A percentile compares a stretch with the other conserved stretches of the same genome.
phyloP scores from a whole-genome alignment of 179 eudicot genomes.

The Camellia oleifera region DNA sequence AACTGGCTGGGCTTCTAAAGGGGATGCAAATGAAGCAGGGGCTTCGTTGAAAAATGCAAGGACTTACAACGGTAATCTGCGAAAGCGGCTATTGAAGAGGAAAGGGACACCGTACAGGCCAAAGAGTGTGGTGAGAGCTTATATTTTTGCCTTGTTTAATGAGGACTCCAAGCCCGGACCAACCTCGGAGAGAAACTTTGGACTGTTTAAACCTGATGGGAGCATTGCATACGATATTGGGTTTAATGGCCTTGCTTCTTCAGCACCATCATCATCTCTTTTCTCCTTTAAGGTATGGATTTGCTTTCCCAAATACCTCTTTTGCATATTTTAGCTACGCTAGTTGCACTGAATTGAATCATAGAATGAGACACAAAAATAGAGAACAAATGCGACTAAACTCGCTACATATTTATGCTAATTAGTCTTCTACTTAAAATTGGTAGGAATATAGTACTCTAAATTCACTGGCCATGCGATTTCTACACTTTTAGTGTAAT shows the following conservation, averaged over 20 bases:
- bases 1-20: conserved; percentile 94
- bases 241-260: conserved; percentile 59
- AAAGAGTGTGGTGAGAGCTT: conserved; percentile 49
- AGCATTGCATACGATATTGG: conserved; percentile 73
- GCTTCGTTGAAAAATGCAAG: conserved; percentile 53
- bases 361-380: no score
- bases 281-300: conserved; percentile 42
- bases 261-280: conserved; percentile 41
- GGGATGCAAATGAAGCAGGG: conserved; percentile 63
- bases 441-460: no score
- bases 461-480: no score
- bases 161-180: conserved; percentile 86
- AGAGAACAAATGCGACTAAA: no score
- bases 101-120: conserved; percentile 85
- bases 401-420: no score
- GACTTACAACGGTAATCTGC: conserved; percentile 61
- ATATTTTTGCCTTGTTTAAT: conserved; percentile 78
- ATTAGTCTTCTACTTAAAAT: no score
- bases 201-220: conserved; percentile 83
- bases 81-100: conserved; percentile 55
- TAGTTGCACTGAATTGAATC: no score
- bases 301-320: background rate
- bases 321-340: background rate
- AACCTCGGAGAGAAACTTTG: conserved; percentile 83
- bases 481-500: no score